Evolutionary conservation across 371 early-diverging fungal species (phyloP).

Genomic region (Blastocladiella emersonii): DNA sequence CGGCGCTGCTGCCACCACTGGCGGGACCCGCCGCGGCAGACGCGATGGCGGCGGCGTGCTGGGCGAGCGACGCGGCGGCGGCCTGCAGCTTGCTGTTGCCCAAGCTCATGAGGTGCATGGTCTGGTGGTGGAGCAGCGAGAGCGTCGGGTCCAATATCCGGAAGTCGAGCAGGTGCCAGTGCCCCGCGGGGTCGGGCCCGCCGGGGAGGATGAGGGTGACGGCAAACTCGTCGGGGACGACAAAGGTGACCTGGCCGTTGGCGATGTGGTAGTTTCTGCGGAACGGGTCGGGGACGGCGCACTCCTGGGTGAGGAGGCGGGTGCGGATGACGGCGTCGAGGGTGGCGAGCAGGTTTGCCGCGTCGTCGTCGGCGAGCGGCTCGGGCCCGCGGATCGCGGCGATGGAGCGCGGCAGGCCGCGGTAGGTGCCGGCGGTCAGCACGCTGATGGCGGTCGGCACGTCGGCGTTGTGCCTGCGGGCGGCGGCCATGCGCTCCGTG

Average conservation of each 20-base stretch:
- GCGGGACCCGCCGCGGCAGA: too few species aligned
- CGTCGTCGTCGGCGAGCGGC: neutral
- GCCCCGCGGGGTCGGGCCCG: neutral
- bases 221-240: neutral
- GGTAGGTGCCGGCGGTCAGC: slow-evolving; percentile 1
- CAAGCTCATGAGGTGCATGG: neutral
- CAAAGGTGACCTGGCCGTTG: neutral
- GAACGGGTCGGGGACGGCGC: neutral
- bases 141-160: neutral
- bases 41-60: too few species aligned
- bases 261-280: neutral
- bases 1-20: too few species aligned
- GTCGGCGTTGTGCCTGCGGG: neutral
- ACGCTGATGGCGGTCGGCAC: slow-evolving; percentile 6
- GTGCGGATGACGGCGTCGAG: neutral
- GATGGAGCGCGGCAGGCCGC: neutral
- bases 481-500: neutral
- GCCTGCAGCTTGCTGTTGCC: neutral
- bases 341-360: neutral
- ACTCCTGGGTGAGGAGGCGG: neutral
- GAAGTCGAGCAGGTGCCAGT: neutral
- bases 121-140: neutral
- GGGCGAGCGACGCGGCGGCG: too few species aligned
- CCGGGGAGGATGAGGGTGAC: neutral
- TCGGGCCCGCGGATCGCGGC: too few species aligned